Base-by-base conservation (phyloP, 2,329 filamentous ascomycete species). In the Fusarium incarnatum region DNA sequence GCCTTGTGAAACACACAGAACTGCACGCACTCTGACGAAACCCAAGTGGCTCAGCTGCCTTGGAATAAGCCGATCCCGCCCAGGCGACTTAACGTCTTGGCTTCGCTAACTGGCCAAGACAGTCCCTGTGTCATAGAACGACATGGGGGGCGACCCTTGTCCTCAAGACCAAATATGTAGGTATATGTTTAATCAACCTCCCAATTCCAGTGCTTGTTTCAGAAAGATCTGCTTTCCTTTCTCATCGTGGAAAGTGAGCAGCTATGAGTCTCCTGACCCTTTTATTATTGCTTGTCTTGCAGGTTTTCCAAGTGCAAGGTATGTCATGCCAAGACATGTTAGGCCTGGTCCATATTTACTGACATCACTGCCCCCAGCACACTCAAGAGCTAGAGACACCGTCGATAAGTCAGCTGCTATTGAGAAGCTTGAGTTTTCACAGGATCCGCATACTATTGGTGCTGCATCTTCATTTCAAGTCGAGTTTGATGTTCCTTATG, bases 21-120 rank as follows among this genome's bases (percentile, higher is more conserved):
- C 16, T 52, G 12, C 15, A 46, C 28, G 30, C 44, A 53, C 67
- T 50, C 48, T 52, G 32, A 70, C 67, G 67, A 67, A 27, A 20
- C 59, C 27, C 22, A 44, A 55, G 67, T 70, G 67, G 67, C 67
- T 70, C 32, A 70, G 67, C 67, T 52, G 18, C 47, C 62, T 56
- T 70, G 67, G 53, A 69, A 55, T 12, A 68, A 53, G 67, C 45
- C 50, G 34, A 49, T 45, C 22, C 37, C 30, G 67, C 49, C 63
- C 15, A 56, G 56, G 13, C 32, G 37, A 34, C 40, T 37, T 20
- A 44, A 11, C 34, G 42, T 18, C 57, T 70, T 66, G 61, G 60
- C 61, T 59, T 59, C 23, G 30, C 61, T 64, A 64, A 59, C 40
- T 50, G 60, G 61, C 60, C 61, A 59, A 64, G 61, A 41, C 25